These are phyloP conservation scores for Hapsidospora chrysogenum DNA, from an alignment of 495 filamentous ascomycete species.

Conservation along the genomic window DNA sequence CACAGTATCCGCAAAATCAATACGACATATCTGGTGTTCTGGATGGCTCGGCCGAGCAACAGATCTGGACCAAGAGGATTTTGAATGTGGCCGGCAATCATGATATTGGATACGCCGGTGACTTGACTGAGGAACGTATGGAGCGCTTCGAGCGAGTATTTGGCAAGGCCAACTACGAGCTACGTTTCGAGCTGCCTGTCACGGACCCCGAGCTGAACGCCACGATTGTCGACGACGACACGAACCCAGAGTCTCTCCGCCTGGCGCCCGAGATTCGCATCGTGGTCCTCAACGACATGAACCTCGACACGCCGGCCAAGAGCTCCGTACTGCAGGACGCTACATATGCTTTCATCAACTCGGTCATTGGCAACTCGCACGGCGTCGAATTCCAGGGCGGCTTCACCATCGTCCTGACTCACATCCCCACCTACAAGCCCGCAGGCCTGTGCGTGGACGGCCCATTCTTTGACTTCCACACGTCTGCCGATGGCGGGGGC, in stretches of 20 bases:
- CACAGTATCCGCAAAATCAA: slow-evolving; percentile 24
- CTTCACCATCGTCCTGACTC: slow-evolving; percentile 74
- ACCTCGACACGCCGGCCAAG: slow-evolving; percentile 68
- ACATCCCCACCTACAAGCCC: slow-evolving; percentile 77
- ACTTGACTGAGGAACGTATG: slow-evolving; percentile 54
- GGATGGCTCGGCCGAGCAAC: slow-evolving; percentile 15
- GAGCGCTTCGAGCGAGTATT: slow-evolving; percentile 68
- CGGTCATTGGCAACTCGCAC: slow-evolving; percentile 44
- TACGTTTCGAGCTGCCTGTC: slow-evolving; percentile 48
- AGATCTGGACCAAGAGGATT: slow-evolving; percentile 52
- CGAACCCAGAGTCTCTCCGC: slow-evolving; percentile 19
- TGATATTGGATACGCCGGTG: slow-evolving; percentile 89
- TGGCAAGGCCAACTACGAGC: slow-evolving; percentile 75
- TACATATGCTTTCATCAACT: slow-evolving; percentile 65
- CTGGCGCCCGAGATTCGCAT: slow-evolving; percentile 51
- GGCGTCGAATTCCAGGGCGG: slow-evolving; percentile 49
- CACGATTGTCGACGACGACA: slow-evolving; percentile 16
- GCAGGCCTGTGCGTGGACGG: slow-evolving; percentile 70
- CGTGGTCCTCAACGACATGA: slow-evolving; percentile 77
- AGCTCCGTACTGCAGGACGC: slow-evolving; percentile 45
- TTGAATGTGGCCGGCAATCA: slow-evolving; percentile 92
- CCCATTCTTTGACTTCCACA: slow-evolving; percentile 63
- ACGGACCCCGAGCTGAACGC: slow-evolving; percentile 11
- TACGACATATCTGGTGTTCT: slow-evolving; percentile 36
- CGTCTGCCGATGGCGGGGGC: slow-evolving; percentile 44